Evolutionary conservation across 306 rosid species (phyloP).

Genomic region (Cucumis melo): DNA sequence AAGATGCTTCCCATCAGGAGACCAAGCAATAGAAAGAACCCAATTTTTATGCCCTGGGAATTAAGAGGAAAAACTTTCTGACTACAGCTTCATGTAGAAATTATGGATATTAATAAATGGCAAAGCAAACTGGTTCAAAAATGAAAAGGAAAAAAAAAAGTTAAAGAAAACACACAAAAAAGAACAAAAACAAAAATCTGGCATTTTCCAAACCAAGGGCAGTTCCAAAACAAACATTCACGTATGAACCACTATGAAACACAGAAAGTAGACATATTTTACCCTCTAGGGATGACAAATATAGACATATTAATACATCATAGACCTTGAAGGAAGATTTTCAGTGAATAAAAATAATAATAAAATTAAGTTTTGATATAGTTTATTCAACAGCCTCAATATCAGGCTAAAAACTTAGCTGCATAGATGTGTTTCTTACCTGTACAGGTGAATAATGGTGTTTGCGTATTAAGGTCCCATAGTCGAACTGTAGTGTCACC

Average conservation of each 20-base stretch:
- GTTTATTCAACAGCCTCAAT: neutral
- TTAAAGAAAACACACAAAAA: neutral
- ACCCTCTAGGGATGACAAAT: neutral
- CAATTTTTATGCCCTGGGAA: slow-evolving; percentile 73
- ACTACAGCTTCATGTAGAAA: neutral
- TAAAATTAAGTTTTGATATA: neutral
- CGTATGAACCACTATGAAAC: neutral
- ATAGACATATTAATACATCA: neutral
- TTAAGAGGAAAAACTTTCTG: neutral
- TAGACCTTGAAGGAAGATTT: neutral
- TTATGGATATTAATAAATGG: neutral
- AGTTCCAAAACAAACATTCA: neutral
- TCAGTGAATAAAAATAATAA: neutral
- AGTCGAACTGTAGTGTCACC: slow-evolving; percentile 85
- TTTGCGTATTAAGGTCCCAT: slow-evolving; percentile 89
- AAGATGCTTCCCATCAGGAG: slow-evolving; percentile 84
- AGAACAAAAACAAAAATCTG: neutral
- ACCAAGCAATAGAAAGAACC: slow-evolving; percentile 96
- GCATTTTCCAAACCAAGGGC: neutral
- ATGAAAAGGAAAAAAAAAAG: too few species aligned
- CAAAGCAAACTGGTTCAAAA: neutral
- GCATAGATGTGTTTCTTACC: slow-evolving; percentile 29
- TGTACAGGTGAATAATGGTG: slow-evolving; percentile 72
- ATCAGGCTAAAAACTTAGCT: neutral
- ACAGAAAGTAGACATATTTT: neutral